Evolutionary conservation across 1,284 basidiomycete genomes (phyloP).

Genomic region (Coriolopsis trogii): DNA sequence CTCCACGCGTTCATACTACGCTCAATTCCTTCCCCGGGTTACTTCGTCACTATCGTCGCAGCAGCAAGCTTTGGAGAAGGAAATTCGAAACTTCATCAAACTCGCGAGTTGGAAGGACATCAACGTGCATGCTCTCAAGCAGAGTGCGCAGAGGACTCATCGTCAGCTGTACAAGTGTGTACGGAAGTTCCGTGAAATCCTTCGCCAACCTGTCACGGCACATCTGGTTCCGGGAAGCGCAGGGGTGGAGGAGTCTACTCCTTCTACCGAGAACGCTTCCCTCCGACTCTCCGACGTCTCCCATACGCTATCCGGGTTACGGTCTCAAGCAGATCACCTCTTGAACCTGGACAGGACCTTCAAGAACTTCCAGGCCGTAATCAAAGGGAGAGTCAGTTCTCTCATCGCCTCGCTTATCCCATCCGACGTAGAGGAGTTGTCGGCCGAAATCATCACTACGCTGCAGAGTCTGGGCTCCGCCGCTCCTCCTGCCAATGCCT

Average conservation of each 20-base stretch:
- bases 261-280: neutral
- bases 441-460: conserved; percentile 76
- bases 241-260: conserved; percentile 38
- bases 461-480: conserved; percentile 64
- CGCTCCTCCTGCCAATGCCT: conserved; percentile 46
- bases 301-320: conserved; percentile 14
- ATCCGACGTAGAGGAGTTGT: conserved; percentile 60
- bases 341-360: conserved; percentile 49
- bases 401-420: conserved; percentile 45
- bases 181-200: conserved; percentile 89
- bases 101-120: conserved; percentile 98
- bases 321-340: conserved; percentile 38
- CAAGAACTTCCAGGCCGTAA: conserved; percentile 47
- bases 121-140: conserved; percentile 93
- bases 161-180: conserved; percentile 91
- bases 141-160: conserved; percentile 91
- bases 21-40: conserved; percentile 61
- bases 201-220: conserved; percentile 71
- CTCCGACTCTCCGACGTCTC: conserved; percentile 10
- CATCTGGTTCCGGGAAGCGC: conserved; percentile 44
- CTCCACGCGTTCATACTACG: conserved; percentile 70
- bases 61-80: conserved; percentile 73
- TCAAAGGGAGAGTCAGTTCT: conserved; percentile 44
- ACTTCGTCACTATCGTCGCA: conserved; percentile 58
- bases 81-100: conserved; percentile 87